Evolutionary conservation across 192 early-diverging fungal genomes (phyloP).

Genomic region (Phycomyces blakesleeanus): DNA sequence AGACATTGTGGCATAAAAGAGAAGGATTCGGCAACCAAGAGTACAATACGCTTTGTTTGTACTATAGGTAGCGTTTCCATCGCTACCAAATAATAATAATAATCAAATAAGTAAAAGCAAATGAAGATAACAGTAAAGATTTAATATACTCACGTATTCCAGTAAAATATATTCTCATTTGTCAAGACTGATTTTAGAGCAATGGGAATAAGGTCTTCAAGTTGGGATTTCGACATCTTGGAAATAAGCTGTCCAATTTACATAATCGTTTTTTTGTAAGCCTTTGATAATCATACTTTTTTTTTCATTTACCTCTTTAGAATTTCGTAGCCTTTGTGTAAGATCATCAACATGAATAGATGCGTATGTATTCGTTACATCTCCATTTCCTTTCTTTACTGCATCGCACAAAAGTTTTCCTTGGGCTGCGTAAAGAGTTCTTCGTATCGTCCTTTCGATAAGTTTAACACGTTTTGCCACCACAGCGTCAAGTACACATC

Average conservation of each 20-base stretch:
- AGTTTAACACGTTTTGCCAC: slow-evolving; percentile 1
- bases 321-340: neutral
- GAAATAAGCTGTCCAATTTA: neutral
- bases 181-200: slow-evolving; percentile 5
- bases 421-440: neutral
- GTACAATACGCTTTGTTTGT: slow-evolving; percentile 1
- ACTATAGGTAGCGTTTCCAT: neutral
- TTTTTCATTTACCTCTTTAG: slow-evolving; percentile 1
- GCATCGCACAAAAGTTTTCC: neutral
- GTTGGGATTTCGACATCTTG: neutral
- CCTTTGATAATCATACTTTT: neutral
- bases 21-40: neutral
- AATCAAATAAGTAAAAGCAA: neutral
- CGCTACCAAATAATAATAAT: neutral
- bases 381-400: neutral
- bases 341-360: neutral
- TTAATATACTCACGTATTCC: slow-evolving; percentile 10
- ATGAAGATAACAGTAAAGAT: neutral
- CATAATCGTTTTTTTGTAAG: neutral
- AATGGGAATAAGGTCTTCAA: slow-evolving; percentile 7
- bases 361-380: neutral
- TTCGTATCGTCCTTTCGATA: slow-evolving; percentile 5
- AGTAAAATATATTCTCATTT: slow-evolving; percentile 4
- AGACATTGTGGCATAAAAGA: slow-evolving; percentile 1
- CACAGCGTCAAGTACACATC: slow-evolving; percentile 11